Evolutionary conservation across 768 basidiomycete genomes (phyloP), one percentile per base, ranked within the genome.

Genomic region (Leccinum arenicola): DNA sequence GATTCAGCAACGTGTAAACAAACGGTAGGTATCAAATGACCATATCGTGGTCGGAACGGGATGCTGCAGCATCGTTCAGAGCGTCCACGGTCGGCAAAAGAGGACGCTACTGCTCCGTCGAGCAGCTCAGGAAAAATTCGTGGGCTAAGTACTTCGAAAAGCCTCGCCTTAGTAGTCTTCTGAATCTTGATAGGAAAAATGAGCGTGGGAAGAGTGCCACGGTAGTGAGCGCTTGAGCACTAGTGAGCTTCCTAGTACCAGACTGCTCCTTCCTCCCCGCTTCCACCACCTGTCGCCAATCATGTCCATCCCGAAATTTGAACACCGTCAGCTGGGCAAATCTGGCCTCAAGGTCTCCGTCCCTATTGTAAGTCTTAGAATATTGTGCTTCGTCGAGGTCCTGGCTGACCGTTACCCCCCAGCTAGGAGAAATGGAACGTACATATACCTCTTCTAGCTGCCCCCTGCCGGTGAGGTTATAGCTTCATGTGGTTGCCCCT

Each of bases 401-500:
- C 51, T 56, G 52, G 55, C 29, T 19, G 23, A 35, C n/a, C 23
- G 23, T 58, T 25, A 7, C 51, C 51, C n/a, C 6, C 17, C 6
- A 71, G 71, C 52, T 67, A 19, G 71, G 71, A 23, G 64, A 69
- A 65, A 59, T 74, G 72, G 72, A 55, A 21, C 12, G 71, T 73
- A 12, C 33, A 66, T 66, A 17, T 45, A 4, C 11, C 15, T 35
- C 27, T 19, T 19, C 19, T 43, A 8, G 35, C 54, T 15, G 4
- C 36, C 27, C n/a, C 31, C 5, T 54, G 19, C 23, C 45, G 27
- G 15, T 54, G 51, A 27, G 29, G 57, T 17, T 10, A 9, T 19
- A 15, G 25, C 21, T 40, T 54, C 17, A 57, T 57, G 36, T 45
- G 31, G 31, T n/a, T 9, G 4, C 17, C 15, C 25, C 14, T 8